These are phyloP conservation scores for Pythium rhizo-oryzae DNA, from an alignment of 352 stramenopile species.

Conservation along the genomic window DNA sequence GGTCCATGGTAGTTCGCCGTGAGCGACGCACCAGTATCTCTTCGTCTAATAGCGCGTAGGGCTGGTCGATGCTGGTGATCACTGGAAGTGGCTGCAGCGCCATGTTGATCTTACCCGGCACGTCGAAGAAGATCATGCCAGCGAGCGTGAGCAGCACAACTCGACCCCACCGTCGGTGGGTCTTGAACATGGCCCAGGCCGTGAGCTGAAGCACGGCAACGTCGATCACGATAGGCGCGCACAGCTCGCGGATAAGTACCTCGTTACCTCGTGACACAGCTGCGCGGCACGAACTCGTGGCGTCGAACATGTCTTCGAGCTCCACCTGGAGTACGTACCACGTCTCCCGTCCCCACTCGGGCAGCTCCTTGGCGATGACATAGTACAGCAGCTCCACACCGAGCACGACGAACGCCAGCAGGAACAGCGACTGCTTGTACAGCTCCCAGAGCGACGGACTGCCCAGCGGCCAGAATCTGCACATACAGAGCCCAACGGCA, in stretches of 20 bases:
- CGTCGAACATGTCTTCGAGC: constrained; percentile 39
- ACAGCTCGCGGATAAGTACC: constrained; percentile 61
- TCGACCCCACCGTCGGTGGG: constrained; percentile 55
- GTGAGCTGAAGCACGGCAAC: constrained; percentile 42
- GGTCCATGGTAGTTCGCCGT: not conserved
- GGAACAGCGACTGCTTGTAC: constrained; percentile 42
- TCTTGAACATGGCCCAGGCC: constrained; percentile 51
- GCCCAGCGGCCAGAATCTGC: constrained; percentile 71
- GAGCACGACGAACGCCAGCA: constrained; percentile 50
- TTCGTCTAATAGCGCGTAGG: constrained; percentile 74
- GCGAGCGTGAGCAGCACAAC: constrained; percentile 52
- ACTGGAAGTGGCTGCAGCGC: constrained; percentile 57
- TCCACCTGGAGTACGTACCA: constrained; percentile 47
- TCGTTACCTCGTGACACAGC: constrained; percentile 49
- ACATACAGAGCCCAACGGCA: not conserved
- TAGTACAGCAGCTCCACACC: constrained; percentile 62
- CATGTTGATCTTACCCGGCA: constrained; percentile 50
- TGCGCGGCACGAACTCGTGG: constrained; percentile 40
- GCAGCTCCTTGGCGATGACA: constrained; percentile 59
- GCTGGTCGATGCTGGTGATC: constrained; percentile 63
- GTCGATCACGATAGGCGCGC: constrained; percentile 58
- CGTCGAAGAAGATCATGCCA: constrained; percentile 47
- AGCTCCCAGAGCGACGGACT: constrained; percentile 61
- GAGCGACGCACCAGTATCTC: constrained; percentile 49
- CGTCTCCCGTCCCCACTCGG: constrained; percentile 42